Conservation (phyloP, 1,284 basidiomycete genomes). For the Ustilago xerochloae region DNA sequence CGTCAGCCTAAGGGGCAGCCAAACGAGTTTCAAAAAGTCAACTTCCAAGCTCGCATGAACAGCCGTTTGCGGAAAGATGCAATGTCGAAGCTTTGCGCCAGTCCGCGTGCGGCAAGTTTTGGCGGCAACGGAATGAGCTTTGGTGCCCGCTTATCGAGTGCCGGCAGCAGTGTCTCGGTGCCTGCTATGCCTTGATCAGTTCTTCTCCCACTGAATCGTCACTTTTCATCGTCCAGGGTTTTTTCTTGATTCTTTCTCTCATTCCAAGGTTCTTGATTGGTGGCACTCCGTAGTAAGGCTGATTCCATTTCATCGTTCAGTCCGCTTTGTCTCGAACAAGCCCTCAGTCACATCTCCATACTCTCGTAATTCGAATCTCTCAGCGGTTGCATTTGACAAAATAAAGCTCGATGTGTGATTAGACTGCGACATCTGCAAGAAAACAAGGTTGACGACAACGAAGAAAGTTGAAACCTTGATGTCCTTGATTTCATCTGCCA, state of each 20-base stretch:
- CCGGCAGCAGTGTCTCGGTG: constrained; percentile 32
- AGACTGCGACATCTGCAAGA: no score
- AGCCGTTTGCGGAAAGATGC: constrained; percentile 59
- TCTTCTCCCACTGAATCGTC: not conserved
- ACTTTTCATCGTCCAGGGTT: not conserved
- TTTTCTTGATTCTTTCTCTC: not conserved
- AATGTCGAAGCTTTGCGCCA: constrained; percentile 61
- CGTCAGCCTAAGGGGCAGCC: constrained; percentile 63
- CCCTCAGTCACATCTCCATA: no score
- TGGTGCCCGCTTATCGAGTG: constrained; percentile 36
- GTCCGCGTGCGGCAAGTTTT: constrained; percentile 55
- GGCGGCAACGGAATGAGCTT: constrained; percentile 49
- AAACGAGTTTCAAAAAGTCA: constrained; percentile 57
- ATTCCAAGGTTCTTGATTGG: not conserved
- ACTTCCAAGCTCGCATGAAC: constrained; percentile 59
- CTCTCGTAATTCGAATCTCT: no score
- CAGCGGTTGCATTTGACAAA: no score
- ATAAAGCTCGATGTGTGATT: no score
- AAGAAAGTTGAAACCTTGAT: no score
- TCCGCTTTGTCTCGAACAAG: not conserved
- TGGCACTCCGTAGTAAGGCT: not conserved
- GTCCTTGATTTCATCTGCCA: no score
- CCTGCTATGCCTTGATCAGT: constrained; percentile 14
- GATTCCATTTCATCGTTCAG: no score
- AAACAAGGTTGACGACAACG: no score